Evolutionary conservation across 2,329 filamentous ascomycete species (phyloP).

Genomic region (Myriosclerotinia curreyana): DNA sequence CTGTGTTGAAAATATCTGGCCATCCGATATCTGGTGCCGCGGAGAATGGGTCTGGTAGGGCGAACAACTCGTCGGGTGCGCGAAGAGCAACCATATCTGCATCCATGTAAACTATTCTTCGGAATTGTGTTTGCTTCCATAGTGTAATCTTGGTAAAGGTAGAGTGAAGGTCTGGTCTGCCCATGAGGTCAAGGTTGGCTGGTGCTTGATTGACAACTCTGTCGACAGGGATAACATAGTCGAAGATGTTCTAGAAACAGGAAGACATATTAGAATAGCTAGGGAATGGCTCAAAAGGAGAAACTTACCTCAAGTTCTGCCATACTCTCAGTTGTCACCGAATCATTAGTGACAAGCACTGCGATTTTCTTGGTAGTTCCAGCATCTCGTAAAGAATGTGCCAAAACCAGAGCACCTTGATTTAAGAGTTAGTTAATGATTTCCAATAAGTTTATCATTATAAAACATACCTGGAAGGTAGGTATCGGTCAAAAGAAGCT

Average conservation of each 20-base stretch:
- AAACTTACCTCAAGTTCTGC: constrained; percentile 68
- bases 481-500: constrained; percentile 89
- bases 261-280: constrained; percentile 23
- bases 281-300: not conserved
- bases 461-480: constrained; percentile 77
- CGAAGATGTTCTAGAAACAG: constrained; percentile 67
- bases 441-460: constrained; percentile 21
- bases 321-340: constrained; percentile 71
- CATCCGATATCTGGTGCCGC: constrained; percentile 93
- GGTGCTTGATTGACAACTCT: constrained; percentile 73
- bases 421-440: constrained; percentile 30
- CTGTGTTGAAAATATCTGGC: constrained; percentile 98
- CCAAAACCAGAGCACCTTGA: constrained; percentile 84
- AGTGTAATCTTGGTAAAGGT: constrained; percentile 96
- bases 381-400: constrained; percentile 89
- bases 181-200: constrained; percentile 86
- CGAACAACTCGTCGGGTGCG: constrained; percentile 90
- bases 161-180: constrained; percentile 82
- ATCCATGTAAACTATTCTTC: constrained; percentile 91
- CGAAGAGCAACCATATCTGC: constrained; percentile 88
- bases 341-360: constrained; percentile 77
- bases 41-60: constrained; percentile 56
- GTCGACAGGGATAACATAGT: constrained; percentile 82
- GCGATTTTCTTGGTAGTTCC: constrained; percentile 83
- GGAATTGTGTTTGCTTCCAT: constrained; percentile 87